Base-by-base conservation (phyloP, 1,284 basidiomycete genomes). In the Sporisorium sorghi region DNA sequence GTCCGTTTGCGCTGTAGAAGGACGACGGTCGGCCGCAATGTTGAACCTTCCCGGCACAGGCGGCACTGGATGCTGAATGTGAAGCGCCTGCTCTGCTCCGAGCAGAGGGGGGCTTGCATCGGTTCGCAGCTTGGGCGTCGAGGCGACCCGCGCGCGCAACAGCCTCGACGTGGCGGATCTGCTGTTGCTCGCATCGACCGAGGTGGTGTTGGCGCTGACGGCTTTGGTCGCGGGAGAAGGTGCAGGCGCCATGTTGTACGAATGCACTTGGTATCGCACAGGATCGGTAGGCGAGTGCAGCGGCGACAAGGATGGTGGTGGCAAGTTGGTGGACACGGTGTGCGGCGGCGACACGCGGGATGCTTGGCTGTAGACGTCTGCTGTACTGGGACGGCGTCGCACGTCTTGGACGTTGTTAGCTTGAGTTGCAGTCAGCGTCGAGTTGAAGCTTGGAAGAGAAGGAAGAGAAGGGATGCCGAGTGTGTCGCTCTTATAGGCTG, bases 101-200 rank as follows among this genome's bases (percentile, higher is more conserved):
- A 69, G n/a, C n/a, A n/a, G 65, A 3, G 59, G 32, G 0, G 65
- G 55, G 4, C 35, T 40, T 2, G 62, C 28, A 17, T 71, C 51
- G 23, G 51, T 53, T 3, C 74, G 65, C 30, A 77, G 50, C 53
- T 75, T 77, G 12, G 75, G 64, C 4, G 72, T 68, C 19, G 75
- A 77, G 28, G 69, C 63, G 5, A 66, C 63, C 4, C 75, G 58
- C 11, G 55, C 52, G n/a, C 75, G 58, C 51, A 77, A 33, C 9
- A 48, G 39, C n/a, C 64, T 52, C 12, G 57, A 43, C 8, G 39
- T 50, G 15, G 40, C 55, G 30, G 52, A 43, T 14, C 46, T 19
- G 28, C 30, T 40, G 32, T 17, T 57, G 44, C 3, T 49, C 9
- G 17, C 33, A 5, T 46, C 52, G 17, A 14, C n/a, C 6, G 15